Percentiles rank a stretch among this genome's conserved stretches.
Evolutionary conservation across 805 yeast species (phyloP).

Genomic region (Nakazawaea wyomingensis): DNA sequence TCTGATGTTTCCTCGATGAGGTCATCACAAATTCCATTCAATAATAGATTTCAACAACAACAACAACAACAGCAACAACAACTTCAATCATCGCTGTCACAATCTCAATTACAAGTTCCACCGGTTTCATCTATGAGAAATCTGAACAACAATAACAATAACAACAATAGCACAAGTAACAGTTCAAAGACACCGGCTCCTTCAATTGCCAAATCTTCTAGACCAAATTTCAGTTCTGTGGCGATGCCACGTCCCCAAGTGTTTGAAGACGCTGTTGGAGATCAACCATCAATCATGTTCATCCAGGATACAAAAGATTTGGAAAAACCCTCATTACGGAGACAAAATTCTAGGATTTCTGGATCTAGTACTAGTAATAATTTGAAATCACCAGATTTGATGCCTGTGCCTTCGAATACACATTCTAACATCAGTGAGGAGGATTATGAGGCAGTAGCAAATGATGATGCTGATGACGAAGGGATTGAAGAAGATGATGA

Average conservation of each 20-base stretch:
- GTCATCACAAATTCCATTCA: neutral
- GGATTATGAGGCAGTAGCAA: neutral
- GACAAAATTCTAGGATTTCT: constrained; percentile 15
- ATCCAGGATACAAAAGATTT: constrained; percentile 54
- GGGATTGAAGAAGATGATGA: too few species aligned
- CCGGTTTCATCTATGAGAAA: neutral
- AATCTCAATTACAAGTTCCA: too few species aligned
- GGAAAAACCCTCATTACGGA: too few species aligned
- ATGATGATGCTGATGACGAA: constrained; percentile 1
- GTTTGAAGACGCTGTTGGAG: constrained; percentile 63
- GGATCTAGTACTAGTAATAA: neutral
- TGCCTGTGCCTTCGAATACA: too few species aligned
- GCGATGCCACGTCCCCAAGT: constrained; percentile 66
- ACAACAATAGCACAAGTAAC: neutral
- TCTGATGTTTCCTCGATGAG: constrained; percentile 9
- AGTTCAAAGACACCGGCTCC: constrained; percentile 1
- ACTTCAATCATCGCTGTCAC: too few species aligned
- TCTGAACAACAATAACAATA: neutral
- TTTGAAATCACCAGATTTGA: constrained; percentile 5
- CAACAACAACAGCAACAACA: too few species aligned
- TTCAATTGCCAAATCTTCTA: constrained; percentile 24
- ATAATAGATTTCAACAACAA: neutral
- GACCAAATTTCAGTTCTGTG: constrained; percentile 67
- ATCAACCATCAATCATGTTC: constrained; percentile 58
- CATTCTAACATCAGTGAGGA: too few species aligned